phyloP scores from a whole-genome alignment of 371 early-diverging fungal genomes.

The Rhizomucor miehei region DNA sequence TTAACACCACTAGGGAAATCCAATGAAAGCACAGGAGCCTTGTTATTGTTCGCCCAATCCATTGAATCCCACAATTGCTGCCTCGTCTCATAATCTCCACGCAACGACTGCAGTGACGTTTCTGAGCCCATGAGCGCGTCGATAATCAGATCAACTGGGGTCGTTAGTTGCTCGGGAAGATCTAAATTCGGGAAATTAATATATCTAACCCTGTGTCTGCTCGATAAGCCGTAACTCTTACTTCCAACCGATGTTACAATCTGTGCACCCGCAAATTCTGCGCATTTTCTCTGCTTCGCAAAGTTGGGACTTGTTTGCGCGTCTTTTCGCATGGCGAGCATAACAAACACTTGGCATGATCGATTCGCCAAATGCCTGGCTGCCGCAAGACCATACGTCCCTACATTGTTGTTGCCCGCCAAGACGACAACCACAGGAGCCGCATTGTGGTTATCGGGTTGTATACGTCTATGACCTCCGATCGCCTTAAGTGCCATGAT shows the following conservation, averaged over 20 bases:
- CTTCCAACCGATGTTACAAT: conserved; percentile 28
- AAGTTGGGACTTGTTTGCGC: conserved; percentile 13
- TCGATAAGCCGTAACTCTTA: conserved; percentile 4
- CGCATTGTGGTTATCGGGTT: conserved; percentile 71
- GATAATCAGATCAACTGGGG: conserved; percentile 76
- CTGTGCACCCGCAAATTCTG: conserved; percentile 29
- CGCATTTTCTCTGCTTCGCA: conserved; percentile 23
- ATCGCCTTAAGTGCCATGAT: conserved; percentile 73
- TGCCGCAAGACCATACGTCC: conserved; percentile 71
- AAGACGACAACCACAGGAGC: conserved; percentile 72
- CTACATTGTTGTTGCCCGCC: conserved; percentile 73
- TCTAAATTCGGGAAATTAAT: conserved; percentile 11
- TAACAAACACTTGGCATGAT: conserved; percentile 65
- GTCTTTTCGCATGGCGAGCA: conserved; percentile 48
- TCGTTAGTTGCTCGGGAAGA: conserved; percentile 49
- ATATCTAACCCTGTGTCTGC: no score
- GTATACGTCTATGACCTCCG: conserved; percentile 69
- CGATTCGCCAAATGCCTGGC: conserved; percentile 80
- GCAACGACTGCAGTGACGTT: conserved; percentile 50
- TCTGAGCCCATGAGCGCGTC: conserved; percentile 72
- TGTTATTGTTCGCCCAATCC: conserved; percentile 73
- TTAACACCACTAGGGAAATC: conserved; percentile 77
- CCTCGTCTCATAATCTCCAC: conserved; percentile 46
- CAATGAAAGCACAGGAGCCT: conserved; percentile 67
- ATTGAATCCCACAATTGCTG: conserved; percentile 58